Conservation (phyloP, 371 early-diverging fungal species). For the Lichtheimia ramosa region DNA sequence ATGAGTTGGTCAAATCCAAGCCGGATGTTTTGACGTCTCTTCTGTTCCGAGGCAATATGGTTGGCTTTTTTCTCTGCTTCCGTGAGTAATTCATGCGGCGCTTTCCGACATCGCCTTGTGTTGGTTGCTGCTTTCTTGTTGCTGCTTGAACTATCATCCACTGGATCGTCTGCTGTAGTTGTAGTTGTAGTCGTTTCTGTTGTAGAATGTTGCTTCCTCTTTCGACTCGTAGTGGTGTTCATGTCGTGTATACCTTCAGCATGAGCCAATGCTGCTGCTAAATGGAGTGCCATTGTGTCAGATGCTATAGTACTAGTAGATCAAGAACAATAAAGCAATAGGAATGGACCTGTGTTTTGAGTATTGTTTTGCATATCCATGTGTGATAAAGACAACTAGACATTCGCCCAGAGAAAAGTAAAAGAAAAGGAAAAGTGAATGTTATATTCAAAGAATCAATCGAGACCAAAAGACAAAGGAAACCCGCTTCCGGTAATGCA, state of each 20-base stretch:
- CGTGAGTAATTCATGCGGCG: conserved; percentile 75
- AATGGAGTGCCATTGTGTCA: no score
- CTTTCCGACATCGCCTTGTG: conserved; percentile 37
- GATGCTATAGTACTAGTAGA: no score
- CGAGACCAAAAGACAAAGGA: no score
- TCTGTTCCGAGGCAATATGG: conserved; percentile 93
- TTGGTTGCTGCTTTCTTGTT: not conserved
- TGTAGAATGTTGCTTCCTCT: not conserved
- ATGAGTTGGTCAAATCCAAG: conserved; percentile 82
- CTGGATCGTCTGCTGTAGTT: not conserved
- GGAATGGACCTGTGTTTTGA: no score
- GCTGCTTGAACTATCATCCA: not conserved
- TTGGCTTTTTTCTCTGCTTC: conserved; percentile 94
- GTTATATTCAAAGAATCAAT: no score
- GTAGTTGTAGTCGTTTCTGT: not conserved
- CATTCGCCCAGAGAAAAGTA: no score
- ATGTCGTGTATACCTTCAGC: no score
- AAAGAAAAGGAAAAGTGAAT: no score
- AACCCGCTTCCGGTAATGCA: not conserved
- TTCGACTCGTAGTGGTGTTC: not conserved
- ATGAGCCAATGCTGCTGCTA: no score
- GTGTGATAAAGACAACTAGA: no score
- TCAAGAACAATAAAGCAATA: no score
- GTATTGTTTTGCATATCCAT: no score
- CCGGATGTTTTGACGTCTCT: conserved; percentile 85